A percentile compares a stretch with the other conserved stretches of the same genome.
phyloP scores from a whole-genome alignment of 2,329 filamentous ascomycete species.

The Lachnellula hyalina region DNA sequence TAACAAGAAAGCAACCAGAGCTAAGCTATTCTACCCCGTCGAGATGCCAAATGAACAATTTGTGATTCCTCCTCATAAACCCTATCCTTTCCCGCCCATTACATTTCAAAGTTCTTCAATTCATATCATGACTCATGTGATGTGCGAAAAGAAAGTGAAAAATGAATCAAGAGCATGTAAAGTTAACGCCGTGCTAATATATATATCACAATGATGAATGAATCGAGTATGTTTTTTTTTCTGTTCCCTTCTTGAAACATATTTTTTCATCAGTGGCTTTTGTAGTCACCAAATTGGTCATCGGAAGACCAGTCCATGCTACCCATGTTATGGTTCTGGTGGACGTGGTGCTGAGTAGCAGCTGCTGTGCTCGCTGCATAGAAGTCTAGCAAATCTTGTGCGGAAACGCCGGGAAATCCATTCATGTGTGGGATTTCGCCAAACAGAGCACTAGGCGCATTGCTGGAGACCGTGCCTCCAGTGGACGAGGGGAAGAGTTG shows the following conservation, averaged over 20 bases:
- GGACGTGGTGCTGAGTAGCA: slow-evolving; percentile 11
- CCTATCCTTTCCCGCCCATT: background rate
- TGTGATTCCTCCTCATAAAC: slow-evolving; percentile 6
- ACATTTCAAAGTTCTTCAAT: slow-evolving; percentile 7
- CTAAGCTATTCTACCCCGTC: slow-evolving; percentile 19
- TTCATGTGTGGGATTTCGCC: slow-evolving; percentile 24
- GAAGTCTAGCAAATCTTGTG: slow-evolving; percentile 26
- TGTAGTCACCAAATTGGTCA: slow-evolving; percentile 21
- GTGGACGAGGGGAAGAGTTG: slow-evolving; percentile 27
- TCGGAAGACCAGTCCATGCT: slow-evolving; percentile 26
- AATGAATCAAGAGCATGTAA: background rate
- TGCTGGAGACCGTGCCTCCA: slow-evolving; percentile 19
- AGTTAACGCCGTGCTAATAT: slow-evolving; percentile 21
- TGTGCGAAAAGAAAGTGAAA: slow-evolving; percentile 5
- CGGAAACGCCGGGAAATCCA: slow-evolving; percentile 18
- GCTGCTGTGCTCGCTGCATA: slow-evolving; percentile 25
- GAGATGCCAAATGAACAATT: slow-evolving; percentile 11
- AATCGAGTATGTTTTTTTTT: slow-evolving; percentile 3
- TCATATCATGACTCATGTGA: slow-evolving; percentile 8
- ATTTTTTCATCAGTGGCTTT: slow-evolving; percentile 15
- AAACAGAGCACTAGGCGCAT: slow-evolving; percentile 24
- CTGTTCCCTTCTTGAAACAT: slow-evolving; percentile 4
- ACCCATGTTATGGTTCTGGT: slow-evolving; percentile 3
- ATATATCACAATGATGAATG: slow-evolving; percentile 14
- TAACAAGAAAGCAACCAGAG: slow-evolving; percentile 2